Evolutionary conservation across 148 eudicot species (phyloP).

Genomic region (Agrostemma githago): DNA sequence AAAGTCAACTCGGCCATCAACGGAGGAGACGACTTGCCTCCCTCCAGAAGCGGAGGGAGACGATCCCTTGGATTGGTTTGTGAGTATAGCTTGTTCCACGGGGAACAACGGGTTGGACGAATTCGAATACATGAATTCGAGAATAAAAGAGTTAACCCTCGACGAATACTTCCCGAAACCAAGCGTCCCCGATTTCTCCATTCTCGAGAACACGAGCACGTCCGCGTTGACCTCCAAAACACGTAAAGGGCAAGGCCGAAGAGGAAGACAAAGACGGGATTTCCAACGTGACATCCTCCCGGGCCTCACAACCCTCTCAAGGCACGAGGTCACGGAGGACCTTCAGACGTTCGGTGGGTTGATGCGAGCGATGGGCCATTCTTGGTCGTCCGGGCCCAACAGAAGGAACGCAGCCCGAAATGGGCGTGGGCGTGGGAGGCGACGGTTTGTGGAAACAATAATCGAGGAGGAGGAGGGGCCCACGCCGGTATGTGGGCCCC

Average conservation of each 20-base stretch:
- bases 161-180: conserved; percentile 81
- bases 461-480: conserved; percentile 18
- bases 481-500: conserved; percentile 18
- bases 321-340: conserved; percentile 90
- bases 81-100: neutral
- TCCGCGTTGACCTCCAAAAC: conserved; percentile 29
- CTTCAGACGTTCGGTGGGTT: conserved; percentile 77
- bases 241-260: conserved; percentile 57
- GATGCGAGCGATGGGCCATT: conserved; percentile 81
- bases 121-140: conserved; percentile 64
- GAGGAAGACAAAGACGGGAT: conserved; percentile 78
- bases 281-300: conserved; percentile 89
- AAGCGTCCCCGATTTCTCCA: conserved; percentile 39
- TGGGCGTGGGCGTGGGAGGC: conserved; percentile 58
- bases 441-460: conserved; percentile 31
- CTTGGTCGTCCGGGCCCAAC: conserved; percentile 51
- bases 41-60: conserved; percentile 29
- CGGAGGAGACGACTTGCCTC: conserved; percentile 13
- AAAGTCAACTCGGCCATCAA: conserved; percentile 1
- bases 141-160: conserved; percentile 40
- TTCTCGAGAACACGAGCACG: conserved; percentile 27
- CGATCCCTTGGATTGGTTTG: conserved; percentile 13
- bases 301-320: conserved; percentile 63
- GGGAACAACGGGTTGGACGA: conserved; percentile 40
- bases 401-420: conserved; percentile 49